Base-by-base conservation (phyloP, 805 yeast species). In the Candida ficus region DNA sequence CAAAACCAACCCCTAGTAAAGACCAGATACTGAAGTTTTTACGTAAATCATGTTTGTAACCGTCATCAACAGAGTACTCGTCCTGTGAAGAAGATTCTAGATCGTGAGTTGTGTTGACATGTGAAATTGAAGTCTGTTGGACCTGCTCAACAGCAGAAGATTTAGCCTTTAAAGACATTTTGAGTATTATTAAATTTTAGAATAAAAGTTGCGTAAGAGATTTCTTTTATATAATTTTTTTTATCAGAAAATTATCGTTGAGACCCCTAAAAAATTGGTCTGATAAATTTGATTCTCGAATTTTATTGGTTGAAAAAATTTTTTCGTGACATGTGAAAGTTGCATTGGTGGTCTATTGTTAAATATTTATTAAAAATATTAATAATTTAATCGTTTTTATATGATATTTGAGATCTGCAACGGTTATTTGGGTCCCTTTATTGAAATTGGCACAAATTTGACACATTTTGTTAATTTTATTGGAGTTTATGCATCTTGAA, bases 1-100 rank as follows among this genome's bases (percentile, higher is more conserved):
- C 80, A 45, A 76, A 76, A 8, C 80, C 79, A 22, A 75, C 73
- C 32, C 80, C 81, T 32, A 76, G 50, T 4, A 76, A 55, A 1
- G 79, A 67, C 61, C 65, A 54, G 30, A 69, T 57, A 5, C 64
- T 57, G 46, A 71, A 73, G 28, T 60, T 57, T 47, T 43, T 44
- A 14, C 50, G 42, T 10, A 49, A 26, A 21, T 49, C 47, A n/a
- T 46, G 52, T 5, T 32, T 33, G 25, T 49, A 48, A 4, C 50
- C 52, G 22, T 48, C 47, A 28, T 42, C 38, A 7, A 35, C 2
- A 12, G 37, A 17, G n/a, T 9, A 11, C 10, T 19, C 20, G 5
- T 23, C 33, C 6, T 20, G 20, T 1, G 33, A 20, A 18, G 26
- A 10, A 3, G 28, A 17, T 12, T 28, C 33, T 4, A 33, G 3